A percentile compares a stretch with the other conserved stretches of the same genome.
Evolutionary conservation across 495 filamentous ascomycete species (phyloP).

Genomic region (Penicillium atrosanguineum): DNA sequence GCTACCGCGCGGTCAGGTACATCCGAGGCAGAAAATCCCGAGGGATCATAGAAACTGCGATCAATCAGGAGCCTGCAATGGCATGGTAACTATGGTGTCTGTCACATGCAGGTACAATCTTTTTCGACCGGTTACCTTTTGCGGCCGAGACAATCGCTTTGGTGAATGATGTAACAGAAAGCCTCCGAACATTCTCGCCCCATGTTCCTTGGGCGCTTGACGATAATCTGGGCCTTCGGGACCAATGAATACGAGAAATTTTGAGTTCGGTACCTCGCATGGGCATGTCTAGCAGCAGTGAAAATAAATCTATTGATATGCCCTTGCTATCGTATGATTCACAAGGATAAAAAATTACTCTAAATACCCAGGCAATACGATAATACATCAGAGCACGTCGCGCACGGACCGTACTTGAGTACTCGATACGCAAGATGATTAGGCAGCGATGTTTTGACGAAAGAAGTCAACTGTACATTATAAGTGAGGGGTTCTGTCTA

Average conservation of each 20-base stretch:
- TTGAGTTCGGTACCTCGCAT: neutral
- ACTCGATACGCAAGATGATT: neutral
- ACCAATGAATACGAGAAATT: neutral
- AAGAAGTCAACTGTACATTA: neutral
- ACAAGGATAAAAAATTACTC: neutral
- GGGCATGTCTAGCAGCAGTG: neutral
- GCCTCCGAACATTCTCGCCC: slow-evolving; percentile 13
- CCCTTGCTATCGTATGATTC: neutral
- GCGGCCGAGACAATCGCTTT: slow-evolving; percentile 6
- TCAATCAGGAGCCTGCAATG: neutral
- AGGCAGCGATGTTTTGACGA: slow-evolving; percentile 10
- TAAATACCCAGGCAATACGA: neutral
- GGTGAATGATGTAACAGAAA: slow-evolving; percentile 20
- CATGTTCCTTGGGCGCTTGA: slow-evolving; percentile 1
- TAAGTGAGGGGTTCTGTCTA: neutral
- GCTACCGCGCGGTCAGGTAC: slow-evolving; percentile 5
- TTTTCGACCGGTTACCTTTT: slow-evolving; percentile 1
- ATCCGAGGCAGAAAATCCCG: slow-evolving; percentile 5
- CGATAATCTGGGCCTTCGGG: neutral
- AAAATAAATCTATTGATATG: neutral
- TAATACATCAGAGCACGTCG: neutral
- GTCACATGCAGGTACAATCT: slow-evolving; percentile 14
- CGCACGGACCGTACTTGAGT: slow-evolving; percentile 7
- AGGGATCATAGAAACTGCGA: neutral
- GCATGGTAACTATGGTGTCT: neutral